phyloP scores from a whole-genome alignment of 768 basidiomycete species.

The Serendipita sp. region DNA sequence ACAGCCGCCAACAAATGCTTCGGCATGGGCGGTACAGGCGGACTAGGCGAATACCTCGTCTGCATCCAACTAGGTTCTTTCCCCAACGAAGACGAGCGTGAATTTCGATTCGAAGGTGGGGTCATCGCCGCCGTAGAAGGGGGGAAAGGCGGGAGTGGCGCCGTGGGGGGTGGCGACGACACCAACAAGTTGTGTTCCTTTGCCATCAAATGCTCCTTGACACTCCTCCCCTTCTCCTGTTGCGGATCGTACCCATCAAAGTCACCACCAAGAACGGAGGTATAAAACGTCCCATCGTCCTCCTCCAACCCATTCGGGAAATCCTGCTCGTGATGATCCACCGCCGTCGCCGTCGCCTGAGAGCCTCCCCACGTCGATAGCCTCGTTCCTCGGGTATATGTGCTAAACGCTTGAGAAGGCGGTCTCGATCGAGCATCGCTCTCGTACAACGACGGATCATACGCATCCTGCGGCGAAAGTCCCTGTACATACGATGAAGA shows the following conservation, averaged over 20 bases:
- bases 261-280: background rate
- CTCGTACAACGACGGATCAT: too few relatives aligned
- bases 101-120: too few relatives aligned
- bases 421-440: background rate
- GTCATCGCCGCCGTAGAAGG: too few relatives aligned
- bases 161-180: too few relatives aligned
- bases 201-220: background rate
- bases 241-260: background rate
- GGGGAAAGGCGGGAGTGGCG: too few relatives aligned
- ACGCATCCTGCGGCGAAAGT: background rate
- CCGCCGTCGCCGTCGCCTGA: background rate
- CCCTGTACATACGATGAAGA: background rate
- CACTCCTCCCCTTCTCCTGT: background rate
- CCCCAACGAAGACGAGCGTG: background rate
- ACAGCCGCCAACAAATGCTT: conserved; percentile 1
- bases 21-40: background rate
- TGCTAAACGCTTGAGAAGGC: conserved; percentile 3
- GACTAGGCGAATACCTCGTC: background rate
- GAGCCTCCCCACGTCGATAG: background rate
- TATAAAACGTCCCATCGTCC: background rate
- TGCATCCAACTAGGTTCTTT: background rate
- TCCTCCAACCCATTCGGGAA: background rate
- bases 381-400: background rate
- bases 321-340: background rate
- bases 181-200: background rate